Evolutionary conservation across 1,139 yeast genomes (phyloP), one percentile per base, ranked within the genome.

Genomic region (Taphrina populina): DNA sequence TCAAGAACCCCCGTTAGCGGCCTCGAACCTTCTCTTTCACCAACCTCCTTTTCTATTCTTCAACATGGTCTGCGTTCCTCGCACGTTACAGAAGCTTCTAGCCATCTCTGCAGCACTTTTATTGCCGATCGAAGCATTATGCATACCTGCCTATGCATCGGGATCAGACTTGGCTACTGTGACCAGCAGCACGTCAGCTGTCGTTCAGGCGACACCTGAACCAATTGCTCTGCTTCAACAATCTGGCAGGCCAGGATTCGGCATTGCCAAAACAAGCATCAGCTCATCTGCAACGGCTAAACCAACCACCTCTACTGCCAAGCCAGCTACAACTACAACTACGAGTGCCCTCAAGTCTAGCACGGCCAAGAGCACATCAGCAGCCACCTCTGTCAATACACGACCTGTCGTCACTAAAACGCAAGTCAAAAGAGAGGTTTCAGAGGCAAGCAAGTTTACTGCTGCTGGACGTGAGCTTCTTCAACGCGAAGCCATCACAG

Each of bases 21-120:
- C n/a, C n/a, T n/a, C n/a, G n/a, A n/a, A n/a, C 24, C 43, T 37
- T 37, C 23, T 17, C 10, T 23, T 23, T 37, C 43, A 43, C 47
- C 47, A 43, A 43, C 47, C 47, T 43, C 47, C 20, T 43, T 37
- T 43, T 37, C 32, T 20, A 43, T 29, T 19, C 17, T 33, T 26
- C 45, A 17, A 26, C 33, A 40, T 26, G 45, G 23, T 20, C 34
- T 20, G 29, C 32, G 35, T 37, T 23, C 13, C 26, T 20, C 36
- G 36, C 15, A 20, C 32, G 13, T 37, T 30, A 13, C 33, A 26
- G 11, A 26, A 43, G 33, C 26, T 20, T 43, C 47, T 43, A 43
- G 47, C 23, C 13, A 26, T 29, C 32, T 43, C 47, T 11, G 26
- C 32, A 26, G 37, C 47, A 26, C 15, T 43, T 20, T 29, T 43